Conservation (phyloP, 2,329 filamentous ascomycete species). For the Microcyclosporella mali region DNA sequence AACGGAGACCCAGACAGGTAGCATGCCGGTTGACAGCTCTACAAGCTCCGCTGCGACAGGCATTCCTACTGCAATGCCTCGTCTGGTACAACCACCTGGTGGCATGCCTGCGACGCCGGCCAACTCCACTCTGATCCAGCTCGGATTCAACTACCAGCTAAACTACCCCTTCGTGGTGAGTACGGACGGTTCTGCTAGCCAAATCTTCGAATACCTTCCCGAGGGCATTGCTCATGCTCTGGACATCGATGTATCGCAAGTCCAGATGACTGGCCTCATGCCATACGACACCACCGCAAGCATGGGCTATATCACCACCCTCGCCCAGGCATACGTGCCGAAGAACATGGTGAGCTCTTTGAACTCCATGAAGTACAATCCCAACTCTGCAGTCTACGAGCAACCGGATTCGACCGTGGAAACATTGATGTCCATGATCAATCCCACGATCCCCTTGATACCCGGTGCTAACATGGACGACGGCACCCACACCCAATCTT, state of each 20-base stretch:
- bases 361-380: slow-evolving; percentile 61
- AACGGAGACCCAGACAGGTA: slow-evolving; percentile 8
- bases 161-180: slow-evolving; percentile 79
- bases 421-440: slow-evolving; percentile 73
- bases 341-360: slow-evolving; percentile 50
- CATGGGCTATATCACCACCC: slow-evolving; percentile 74
- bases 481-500: slow-evolving; percentile 35
- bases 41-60: slow-evolving; percentile 43
- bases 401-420: slow-evolving; percentile 59
- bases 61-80: slow-evolving; percentile 63
- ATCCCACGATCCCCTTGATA: slow-evolving; percentile 69
- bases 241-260: slow-evolving; percentile 40
- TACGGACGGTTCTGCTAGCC: slow-evolving; percentile 65
- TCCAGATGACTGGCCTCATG: slow-evolving; percentile 64
- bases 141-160: slow-evolving; percentile 74
- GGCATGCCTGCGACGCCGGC: slow-evolving; percentile 50
- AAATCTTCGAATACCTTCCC: slow-evolving; percentile 78
- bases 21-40: slow-evolving; percentile 35
- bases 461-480: slow-evolving; percentile 42
- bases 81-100: slow-evolving; percentile 65
- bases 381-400: slow-evolving; percentile 69
- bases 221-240: slow-evolving; percentile 63
- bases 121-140: slow-evolving; percentile 67
- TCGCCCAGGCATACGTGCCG: slow-evolving; percentile 52
- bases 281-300: slow-evolving; percentile 66